Conservation (phyloP, 768 basidiomycete genomes). For the Gymnopilus junonius region DNA sequence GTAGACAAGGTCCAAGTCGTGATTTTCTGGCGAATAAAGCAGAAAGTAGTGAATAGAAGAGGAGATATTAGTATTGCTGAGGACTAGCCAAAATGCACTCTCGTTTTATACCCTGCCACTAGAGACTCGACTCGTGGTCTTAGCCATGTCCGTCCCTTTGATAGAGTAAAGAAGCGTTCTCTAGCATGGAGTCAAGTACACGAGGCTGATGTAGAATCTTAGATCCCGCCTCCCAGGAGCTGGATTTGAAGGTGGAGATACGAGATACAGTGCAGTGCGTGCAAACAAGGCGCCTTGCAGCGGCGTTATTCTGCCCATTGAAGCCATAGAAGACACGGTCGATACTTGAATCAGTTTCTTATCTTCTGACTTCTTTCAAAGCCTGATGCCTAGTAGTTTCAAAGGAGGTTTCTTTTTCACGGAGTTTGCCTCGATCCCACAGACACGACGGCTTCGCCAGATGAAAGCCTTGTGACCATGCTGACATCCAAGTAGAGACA, state of each 20-base stretch:
- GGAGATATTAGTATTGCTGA: constrained; percentile 15
- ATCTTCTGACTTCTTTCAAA: neutral
- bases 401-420: neutral
- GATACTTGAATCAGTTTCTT: neutral
- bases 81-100: neutral
- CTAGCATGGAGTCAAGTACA: constrained; percentile 7
- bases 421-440: neutral
- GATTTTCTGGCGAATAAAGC: neutral
- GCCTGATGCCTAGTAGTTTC: neutral
- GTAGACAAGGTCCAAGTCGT: neutral
- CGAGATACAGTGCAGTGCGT: constrained; percentile 8
- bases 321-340: neutral
- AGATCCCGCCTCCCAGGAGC: constrained; percentile 11
- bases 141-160: constrained; percentile 6
- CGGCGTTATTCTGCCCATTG: constrained; percentile 10
- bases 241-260: constrained; percentile 16
- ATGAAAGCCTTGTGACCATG: neutral
- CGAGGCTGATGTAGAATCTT: constrained; percentile 22
- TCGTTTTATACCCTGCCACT: constrained; percentile 18
- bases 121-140: neutral
- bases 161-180: constrained; percentile 13
- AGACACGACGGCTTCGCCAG: neutral
- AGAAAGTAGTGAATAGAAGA: constrained; percentile 5
- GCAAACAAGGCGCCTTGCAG: constrained; percentile 4
- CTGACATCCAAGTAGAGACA: neutral